Percentiles rank a stretch among this genome's conserved stretches.
Conservation (phyloP, 108 stramenopile species). For the Schizochytrium sp. region DNA sequence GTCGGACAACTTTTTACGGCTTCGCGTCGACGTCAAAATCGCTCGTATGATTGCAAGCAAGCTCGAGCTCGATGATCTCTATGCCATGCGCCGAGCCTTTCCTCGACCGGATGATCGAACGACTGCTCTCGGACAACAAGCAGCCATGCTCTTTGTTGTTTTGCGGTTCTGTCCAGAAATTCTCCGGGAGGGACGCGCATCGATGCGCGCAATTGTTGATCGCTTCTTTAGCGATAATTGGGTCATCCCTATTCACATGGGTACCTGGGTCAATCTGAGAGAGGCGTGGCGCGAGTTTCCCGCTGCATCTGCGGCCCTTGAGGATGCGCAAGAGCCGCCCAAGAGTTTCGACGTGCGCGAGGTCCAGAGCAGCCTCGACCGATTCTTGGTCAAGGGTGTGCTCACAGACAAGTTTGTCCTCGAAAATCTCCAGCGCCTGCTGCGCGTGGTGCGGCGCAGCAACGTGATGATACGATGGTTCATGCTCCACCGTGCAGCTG, state of each 20-base stretch:
- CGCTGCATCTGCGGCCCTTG: constrained; percentile 45
- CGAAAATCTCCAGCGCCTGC: constrained; percentile 39
- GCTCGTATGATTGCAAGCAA: constrained; percentile 25
- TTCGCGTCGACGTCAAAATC: constrained; percentile 15
- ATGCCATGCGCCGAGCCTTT: constrained; percentile 41
- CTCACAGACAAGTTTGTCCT: constrained; percentile 49
- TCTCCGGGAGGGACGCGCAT: constrained; percentile 33
- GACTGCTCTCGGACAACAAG: constrained; percentile 52
- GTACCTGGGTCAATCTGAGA: constrained; percentile 49
- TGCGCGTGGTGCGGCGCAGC: constrained; percentile 41
- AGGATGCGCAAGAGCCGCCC: constrained; percentile 18
- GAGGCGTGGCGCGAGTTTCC: constrained; percentile 47
- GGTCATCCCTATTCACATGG: constrained; percentile 52
- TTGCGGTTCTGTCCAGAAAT: constrained; percentile 49
- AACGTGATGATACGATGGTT: constrained; percentile 59
- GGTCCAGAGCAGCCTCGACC: constrained; percentile 23
- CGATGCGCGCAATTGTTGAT: constrained; percentile 54
- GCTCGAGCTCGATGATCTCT: constrained; percentile 56
- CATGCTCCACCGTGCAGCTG: constrained; percentile 50
- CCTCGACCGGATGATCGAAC: constrained; percentile 54
- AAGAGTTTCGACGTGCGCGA: background rate
- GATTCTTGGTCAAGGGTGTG: constrained; percentile 24
- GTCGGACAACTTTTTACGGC: constrained; percentile 36
- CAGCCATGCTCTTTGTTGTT: constrained; percentile 55
- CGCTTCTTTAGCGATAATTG: constrained; percentile 60